Evolutionary conservation across 2,329 filamentous ascomycete species (phyloP).

Genomic region (Pseudocercospora crystallina): DNA sequence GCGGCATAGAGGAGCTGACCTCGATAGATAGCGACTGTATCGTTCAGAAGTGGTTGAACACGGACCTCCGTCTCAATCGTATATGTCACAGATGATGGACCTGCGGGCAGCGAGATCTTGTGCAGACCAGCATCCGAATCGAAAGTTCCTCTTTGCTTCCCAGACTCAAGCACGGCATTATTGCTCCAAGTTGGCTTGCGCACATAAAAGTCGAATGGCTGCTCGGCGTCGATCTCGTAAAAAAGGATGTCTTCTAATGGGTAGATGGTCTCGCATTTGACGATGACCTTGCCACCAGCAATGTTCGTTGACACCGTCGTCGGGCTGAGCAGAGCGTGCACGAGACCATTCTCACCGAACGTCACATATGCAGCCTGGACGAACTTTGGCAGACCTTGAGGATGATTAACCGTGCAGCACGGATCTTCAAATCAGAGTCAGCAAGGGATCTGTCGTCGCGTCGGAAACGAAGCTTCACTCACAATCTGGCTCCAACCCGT

Average conservation of each 20-base stretch:
- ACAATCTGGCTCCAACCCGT: constrained; percentile 53
- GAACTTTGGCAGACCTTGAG: constrained; percentile 58
- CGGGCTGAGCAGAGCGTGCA: constrained; percentile 53
- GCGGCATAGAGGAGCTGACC: constrained; percentile 41
- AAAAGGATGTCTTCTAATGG: constrained; percentile 44
- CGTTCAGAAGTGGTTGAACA: constrained; percentile 41
- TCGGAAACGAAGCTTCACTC: background rate
- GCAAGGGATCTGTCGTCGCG: background rate
- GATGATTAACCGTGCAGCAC: constrained; percentile 61
- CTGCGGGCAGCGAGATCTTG: constrained; percentile 36
- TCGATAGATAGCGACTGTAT: constrained; percentile 38
- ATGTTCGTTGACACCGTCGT: constrained; percentile 43
- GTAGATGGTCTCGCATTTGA: constrained; percentile 52
- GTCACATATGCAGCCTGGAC: constrained; percentile 49
- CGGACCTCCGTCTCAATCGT: constrained; percentile 35
- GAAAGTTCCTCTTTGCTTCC: constrained; percentile 16
- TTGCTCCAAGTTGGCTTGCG: constrained; percentile 48
- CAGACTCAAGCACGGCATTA: constrained; percentile 9
- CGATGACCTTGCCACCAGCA: constrained; percentile 39
- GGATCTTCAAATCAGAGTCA: constrained; percentile 32
- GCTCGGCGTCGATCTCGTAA: constrained; percentile 42
- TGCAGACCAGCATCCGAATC: constrained; percentile 41
- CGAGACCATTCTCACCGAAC: constrained; percentile 45
- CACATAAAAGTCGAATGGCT: constrained; percentile 45
- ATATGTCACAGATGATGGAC: constrained; percentile 37